phyloP scores from a whole-genome alignment of 805 yeast species.

The Kregervanrija fluxuum region DNA sequence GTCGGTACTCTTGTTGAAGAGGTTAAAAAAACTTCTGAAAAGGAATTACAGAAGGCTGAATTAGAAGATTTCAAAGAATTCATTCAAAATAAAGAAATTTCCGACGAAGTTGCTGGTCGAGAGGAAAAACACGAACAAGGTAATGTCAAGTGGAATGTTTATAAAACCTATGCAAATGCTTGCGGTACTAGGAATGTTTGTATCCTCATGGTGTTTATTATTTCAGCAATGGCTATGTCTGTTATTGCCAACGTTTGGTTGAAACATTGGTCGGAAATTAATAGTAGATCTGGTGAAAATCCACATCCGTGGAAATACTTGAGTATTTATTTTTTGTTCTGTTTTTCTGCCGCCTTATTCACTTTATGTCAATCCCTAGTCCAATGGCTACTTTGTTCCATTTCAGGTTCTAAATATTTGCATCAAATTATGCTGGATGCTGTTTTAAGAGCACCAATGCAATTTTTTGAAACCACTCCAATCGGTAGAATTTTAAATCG shows the following conservation, averaged over 20 bases:
- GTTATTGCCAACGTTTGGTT: slow-evolving; percentile 85
- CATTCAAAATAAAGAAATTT: slow-evolving; percentile 29
- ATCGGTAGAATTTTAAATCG: slow-evolving; percentile 87
- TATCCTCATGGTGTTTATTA: slow-evolving; percentile 46
- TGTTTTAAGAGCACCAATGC: slow-evolving; percentile 88
- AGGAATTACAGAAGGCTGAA: slow-evolving; percentile 58
- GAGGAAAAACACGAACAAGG: slow-evolving; percentile 90
- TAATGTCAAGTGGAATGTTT: slow-evolving; percentile 83
- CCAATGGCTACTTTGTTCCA: slow-evolving; percentile 75
- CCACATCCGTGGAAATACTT: slow-evolving; percentile 68
- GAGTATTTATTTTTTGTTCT: slow-evolving; percentile 68
- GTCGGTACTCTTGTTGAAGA: slow-evolving; percentile 21
- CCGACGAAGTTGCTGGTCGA: slow-evolving; percentile 34
- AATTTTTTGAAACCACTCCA: slow-evolving; percentile 93
- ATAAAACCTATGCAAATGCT: slow-evolving; percentile 76
- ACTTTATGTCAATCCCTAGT: slow-evolving; percentile 59
- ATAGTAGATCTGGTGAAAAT: slow-evolving; percentile 59
- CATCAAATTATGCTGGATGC: slow-evolving; percentile 67
- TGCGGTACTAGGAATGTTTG: slow-evolving; percentile 66
- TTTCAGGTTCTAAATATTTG: slow-evolving; percentile 68
- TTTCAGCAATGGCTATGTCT: slow-evolving; percentile 51
- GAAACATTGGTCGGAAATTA: slow-evolving; percentile 95
- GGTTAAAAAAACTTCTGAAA: slow-evolving; percentile 26
- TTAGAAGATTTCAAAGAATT: slow-evolving; percentile 35
- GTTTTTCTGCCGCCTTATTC: slow-evolving; percentile 56